Base-by-base conservation (phyloP, 1,284 basidiomycete species). In the Trichosporon sp. region DNA sequence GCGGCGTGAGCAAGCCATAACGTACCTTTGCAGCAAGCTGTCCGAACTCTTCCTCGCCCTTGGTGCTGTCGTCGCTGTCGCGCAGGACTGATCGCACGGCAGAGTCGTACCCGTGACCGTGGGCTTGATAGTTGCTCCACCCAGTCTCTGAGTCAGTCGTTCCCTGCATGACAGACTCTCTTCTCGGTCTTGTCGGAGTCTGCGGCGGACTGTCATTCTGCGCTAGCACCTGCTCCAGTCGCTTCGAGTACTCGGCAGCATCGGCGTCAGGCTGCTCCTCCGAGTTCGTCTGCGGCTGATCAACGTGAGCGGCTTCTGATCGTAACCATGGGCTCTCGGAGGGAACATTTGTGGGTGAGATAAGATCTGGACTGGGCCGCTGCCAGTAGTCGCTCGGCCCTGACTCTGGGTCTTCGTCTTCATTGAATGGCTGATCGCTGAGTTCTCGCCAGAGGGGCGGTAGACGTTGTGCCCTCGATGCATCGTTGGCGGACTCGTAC, bases 1-100 rank as follows among this genome's bases (percentile, higher is more conserved):
- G 49, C 49, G 25, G 14, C 49, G 25, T 16, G 25, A 29, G 3
- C 25, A 54, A 29, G 49, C 27, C 14, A 54, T 27, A 16, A 16
- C 49, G 16, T 25, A 54, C 49, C 49, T 31, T 54, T 16, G 25
- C 16, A 54, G 25, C 49, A 54, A 31, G 32, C 5, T 56, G 60
- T 2, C 72, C 74, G 66, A 74, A 72, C 56, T 79, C 77, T 31
- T 76, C 77, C 60, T 56, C 14, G 56, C 62, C n/a, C 34, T 59
- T 59, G 3, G 27, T 21, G 10, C 58, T 37, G 4, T 58, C 56
- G 6, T 54, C 67, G 11, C 59, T 56, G 23, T 63, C 64, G 6
- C 66, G 68, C 34, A 74, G 46, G 16, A 73, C 70, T 6, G 70
- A 67, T 29, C 62, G 56, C 25, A 67, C 70, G 1, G 61, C 67